Base-by-base conservation (phyloP, 371 early-diverging fungal genomes). In the Mucor ambiguus region DNA sequence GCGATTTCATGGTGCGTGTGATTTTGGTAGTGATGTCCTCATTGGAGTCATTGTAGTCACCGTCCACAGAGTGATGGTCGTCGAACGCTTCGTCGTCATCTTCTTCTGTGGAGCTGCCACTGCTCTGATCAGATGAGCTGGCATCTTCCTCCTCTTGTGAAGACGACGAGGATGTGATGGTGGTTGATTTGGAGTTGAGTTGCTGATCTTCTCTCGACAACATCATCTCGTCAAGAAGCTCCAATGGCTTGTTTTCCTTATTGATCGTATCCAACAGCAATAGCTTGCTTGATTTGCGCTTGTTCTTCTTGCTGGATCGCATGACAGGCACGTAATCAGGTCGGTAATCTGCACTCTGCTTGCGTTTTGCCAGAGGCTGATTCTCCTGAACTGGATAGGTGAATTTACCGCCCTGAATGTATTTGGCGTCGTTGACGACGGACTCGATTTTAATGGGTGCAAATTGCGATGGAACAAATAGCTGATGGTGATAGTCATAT, bases 391-490 rank as follows among this genome's bases (percentile, higher is more conserved):
- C 57, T 7, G 58, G 35, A 32, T 79, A 81, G 29, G 71, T 78
- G 41, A 83, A 83, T 65, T 83, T 83, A 2, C 84, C 84, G 18
- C 84, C 84, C 20, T 75, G 68, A 14, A 57, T 67, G 43, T 83
- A 83, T 48, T 83, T 83, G 1, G 81, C 65, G 64, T 83, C 80
- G 29, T 83, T 75, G 5, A 83, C 81, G 16, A 67, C 49, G 22
- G 59, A 70, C 10, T 66, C 44, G 2, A 81, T 62, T 10, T 69
- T 57, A 22, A 83, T 66, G n/a, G 84, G 84, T 33, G 84, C 84
- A 75, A 81, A 83, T n/a, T 73, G 71, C 4, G 81, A 77, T 6
- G 84, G 84, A 1, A 66, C 38, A 63, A 56, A 68, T 16, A 28
- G 24, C 30, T 67, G 41, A 7, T 65, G 58, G 46, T 60, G 63